These are phyloP conservation scores for Diaporthe humulicola DNA, from an alignment of 2,329 filamentous ascomycete species.

Conservation along the genomic window DNA sequence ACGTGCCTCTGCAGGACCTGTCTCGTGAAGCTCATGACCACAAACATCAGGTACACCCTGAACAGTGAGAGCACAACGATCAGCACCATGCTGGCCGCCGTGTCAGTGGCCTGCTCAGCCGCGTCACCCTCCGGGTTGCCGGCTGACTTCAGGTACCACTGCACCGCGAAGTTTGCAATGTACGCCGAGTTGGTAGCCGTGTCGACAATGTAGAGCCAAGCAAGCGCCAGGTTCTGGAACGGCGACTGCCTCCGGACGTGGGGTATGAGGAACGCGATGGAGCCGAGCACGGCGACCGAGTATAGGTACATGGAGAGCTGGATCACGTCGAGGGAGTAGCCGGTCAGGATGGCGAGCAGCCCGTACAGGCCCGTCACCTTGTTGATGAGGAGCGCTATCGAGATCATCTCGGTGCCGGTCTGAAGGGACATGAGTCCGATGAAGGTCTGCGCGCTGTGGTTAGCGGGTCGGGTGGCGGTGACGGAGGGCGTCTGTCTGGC, in stretches of 20 bases:
- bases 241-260: constrained; percentile 85
- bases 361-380: constrained; percentile 93
- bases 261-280: constrained; percentile 79
- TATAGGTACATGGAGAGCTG: constrained; percentile 95
- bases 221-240: constrained; percentile 83
- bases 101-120: constrained; percentile 63
- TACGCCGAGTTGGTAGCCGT: constrained; percentile 85
- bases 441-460: constrained; percentile 72
- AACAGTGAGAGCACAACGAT: constrained; percentile 81
- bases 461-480: neutral
- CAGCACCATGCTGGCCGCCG: constrained; percentile 81
- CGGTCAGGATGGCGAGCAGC: constrained; percentile 88
- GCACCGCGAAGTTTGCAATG: constrained; percentile 83
- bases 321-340: constrained; percentile 83
- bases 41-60: constrained; percentile 84
- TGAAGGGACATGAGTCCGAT: constrained; percentile 88
- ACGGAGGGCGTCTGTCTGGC: neutral
- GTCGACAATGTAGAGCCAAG: constrained; percentile 89
- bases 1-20: constrained; percentile 80
- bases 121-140: constrained; percentile 42
- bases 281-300: constrained; percentile 78
- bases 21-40: constrained; percentile 87
- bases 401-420: constrained; percentile 87
- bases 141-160: constrained; percentile 82
- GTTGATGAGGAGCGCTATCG: constrained; percentile 87